A percentile compares a stretch with the other conserved stretches of the same genome.
Evolutionary conservation across 805 yeast genomes (phyloP).

Genomic region (Candida qinlingensis): DNA sequence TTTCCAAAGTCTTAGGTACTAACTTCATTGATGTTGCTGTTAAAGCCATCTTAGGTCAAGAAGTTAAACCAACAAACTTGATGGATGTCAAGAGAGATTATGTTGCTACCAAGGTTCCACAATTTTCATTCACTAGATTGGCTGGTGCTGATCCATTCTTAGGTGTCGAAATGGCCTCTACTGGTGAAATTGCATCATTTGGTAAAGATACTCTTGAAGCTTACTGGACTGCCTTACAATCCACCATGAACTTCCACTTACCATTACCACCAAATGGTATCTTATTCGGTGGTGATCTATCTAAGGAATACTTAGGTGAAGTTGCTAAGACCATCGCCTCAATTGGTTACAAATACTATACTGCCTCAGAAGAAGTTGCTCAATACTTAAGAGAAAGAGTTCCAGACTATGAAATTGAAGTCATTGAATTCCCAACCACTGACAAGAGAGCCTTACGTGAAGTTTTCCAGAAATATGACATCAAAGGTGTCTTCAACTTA

Average conservation of each 20-base stretch:
- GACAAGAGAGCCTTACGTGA: conserved; percentile 93
- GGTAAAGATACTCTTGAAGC: conserved; percentile 85
- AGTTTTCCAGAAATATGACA: conserved; percentile 80
- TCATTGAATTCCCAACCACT: conserved; percentile 86
- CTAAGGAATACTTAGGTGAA: conserved; percentile 60
- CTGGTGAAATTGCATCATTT: conserved; percentile 98
- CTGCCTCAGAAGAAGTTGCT: conserved; percentile 69
- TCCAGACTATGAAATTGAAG: conserved; percentile 36
- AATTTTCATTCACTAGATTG: conserved; percentile 94
- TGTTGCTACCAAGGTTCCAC: conserved; percentile 97
- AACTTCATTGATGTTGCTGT: conserved; percentile 95
- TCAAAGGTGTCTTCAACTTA: conserved; percentile 85
- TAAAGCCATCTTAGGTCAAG: conserved; percentile 69
- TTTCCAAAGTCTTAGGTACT: conserved; percentile 90
- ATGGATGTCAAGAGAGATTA: conserved; percentile 72
- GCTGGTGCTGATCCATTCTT: conserved; percentile 99
- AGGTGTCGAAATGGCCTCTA: conserved; percentile 99
- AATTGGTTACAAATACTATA: conserved; percentile 77
- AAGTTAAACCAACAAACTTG: conserved; percentile 69
- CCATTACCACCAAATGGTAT: conserved; percentile 90
- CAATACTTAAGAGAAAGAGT: conserved; percentile 54
- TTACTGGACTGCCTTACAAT: conserved; percentile 95
- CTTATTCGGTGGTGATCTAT: conserved; percentile 90
- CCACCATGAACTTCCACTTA: conserved; percentile 94
- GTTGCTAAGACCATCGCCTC: conserved; percentile 67